phyloP scores from a whole-genome alignment of 2,329 filamentous ascomycete species.

The Aspergillus puulaauensis region DNA sequence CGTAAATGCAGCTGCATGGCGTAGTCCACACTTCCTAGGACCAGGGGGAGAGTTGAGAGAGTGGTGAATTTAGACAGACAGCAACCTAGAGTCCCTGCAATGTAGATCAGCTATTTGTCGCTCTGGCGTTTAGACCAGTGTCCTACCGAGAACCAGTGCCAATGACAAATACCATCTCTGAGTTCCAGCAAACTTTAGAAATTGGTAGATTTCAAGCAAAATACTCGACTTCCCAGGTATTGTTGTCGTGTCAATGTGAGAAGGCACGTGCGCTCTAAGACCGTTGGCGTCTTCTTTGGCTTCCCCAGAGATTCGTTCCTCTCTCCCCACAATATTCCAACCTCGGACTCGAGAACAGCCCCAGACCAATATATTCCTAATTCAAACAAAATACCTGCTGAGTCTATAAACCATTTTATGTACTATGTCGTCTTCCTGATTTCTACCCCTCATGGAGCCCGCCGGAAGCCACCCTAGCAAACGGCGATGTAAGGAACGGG shows the following conservation, averaged over 20 bases:
- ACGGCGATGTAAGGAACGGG: constrained; percentile 15
- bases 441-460: constrained; percentile 4
- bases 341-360: neutral
- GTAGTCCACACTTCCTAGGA: constrained; percentile 11
- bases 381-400: no score
- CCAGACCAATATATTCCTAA: no score
- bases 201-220: no score
- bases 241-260: neutral
- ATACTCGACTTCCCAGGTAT: no score
- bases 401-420: neutral
- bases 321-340: neutral
- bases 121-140: neutral
- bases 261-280: neutral
- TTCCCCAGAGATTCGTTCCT: neutral
- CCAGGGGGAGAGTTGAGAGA: constrained; percentile 13
- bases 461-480: constrained; percentile 5
- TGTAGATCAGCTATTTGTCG: neutral
- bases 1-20: constrained; percentile 62
- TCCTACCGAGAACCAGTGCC: no score
- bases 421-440: neutral
- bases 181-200: no score
- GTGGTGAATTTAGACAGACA: constrained; percentile 3
- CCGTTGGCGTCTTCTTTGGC: neutral
- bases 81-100: neutral
- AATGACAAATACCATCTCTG: no score